These are phyloP conservation scores for Agapanthus africanus DNA, from an alignment of 106 monocot species.

Conservation along the genomic window DNA sequence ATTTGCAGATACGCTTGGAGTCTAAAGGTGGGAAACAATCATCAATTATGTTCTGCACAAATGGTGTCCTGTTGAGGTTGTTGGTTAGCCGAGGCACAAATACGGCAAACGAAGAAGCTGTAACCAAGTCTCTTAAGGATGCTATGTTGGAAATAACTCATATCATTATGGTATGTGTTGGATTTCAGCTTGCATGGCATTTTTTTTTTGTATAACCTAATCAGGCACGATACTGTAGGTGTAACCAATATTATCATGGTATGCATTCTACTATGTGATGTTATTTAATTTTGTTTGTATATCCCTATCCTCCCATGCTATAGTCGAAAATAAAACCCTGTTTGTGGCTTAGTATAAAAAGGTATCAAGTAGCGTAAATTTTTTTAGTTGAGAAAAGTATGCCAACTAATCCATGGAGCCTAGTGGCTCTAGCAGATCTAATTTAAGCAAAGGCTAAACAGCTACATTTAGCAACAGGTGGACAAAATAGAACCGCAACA, in stretches of 20 bases:
- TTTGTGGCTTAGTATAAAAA: too few species aligned
- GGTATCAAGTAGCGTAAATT: too few species aligned
- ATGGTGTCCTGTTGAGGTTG: slow-evolving; percentile 81
- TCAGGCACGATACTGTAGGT: not conserved
- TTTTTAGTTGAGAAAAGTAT: too few species aligned
- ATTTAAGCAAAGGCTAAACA: too few species aligned
- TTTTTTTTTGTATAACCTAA: slow-evolving; percentile 1
- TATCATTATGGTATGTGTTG: slow-evolving; percentile 74
- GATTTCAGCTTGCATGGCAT: not conserved
- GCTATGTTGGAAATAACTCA: slow-evolving; percentile 58
- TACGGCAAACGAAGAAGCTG: slow-evolving; percentile 20
- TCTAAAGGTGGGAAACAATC: slow-evolving; percentile 86
- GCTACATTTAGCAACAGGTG: too few species aligned
- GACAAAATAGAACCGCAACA: too few species aligned
- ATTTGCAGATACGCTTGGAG: slow-evolving; percentile 77
- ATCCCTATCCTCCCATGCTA: too few species aligned
- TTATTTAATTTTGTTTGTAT: too few species aligned
- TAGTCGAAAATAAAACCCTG: too few species aligned
- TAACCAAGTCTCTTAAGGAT: slow-evolving; percentile 27
- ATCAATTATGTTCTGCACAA: slow-evolving; percentile 97
- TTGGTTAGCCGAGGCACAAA: slow-evolving; percentile 61
- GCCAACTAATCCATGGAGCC: too few species aligned
- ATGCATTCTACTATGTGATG: not conserved
- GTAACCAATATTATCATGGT: not conserved
- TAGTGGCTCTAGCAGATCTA: too few species aligned